phyloP scores from a whole-genome alignment of 805 yeast genomes.

The Scheffersomyces lignosus region DNA sequence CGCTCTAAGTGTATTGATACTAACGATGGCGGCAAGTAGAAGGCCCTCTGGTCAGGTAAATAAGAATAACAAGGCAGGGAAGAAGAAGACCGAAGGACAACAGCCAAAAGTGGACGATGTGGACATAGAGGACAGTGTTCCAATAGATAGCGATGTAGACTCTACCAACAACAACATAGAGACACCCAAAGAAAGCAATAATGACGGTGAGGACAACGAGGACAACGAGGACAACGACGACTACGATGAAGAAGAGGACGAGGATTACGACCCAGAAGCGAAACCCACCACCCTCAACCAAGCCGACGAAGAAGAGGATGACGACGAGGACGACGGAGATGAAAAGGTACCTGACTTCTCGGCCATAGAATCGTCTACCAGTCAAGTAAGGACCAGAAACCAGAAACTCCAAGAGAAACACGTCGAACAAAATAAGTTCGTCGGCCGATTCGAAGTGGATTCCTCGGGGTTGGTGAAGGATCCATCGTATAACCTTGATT shows the following conservation, averaged over 20 bases:
- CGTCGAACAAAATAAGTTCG: constrained; percentile 3
- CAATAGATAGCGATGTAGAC: neutral
- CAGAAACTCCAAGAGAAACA: constrained; percentile 49
- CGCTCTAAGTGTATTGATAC: too few species aligned
- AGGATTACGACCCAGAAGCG: constrained; percentile 30
- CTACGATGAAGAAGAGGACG: constrained; percentile 36
- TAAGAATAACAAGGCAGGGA: too few species aligned
- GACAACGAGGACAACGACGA: constrained; percentile 20
- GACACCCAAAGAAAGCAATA: neutral
- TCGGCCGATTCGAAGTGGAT: constrained; percentile 16
- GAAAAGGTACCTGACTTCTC: constrained; percentile 41
- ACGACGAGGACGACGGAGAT: constrained; percentile 23
- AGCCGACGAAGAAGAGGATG: constrained; percentile 34
- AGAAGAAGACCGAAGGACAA: too few species aligned
- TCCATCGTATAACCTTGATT: constrained; percentile 20
- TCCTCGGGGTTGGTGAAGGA: constrained; percentile 13
- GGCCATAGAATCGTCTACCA: constrained; percentile 51
- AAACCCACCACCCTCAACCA: constrained; percentile 31
- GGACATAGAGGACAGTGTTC: too few species aligned
- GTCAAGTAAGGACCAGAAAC: constrained; percentile 67
- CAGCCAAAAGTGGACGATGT: too few species aligned
- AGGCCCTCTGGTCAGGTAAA: too few species aligned
- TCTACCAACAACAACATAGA: neutral
- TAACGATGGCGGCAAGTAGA: too few species aligned
- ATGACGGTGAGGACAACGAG: constrained; percentile 6